Evolutionary conservation across 169 alveolate genomes (phyloP), one percentile per base, ranked within the genome.

Genomic region (Blepharisma undulans): DNA sequence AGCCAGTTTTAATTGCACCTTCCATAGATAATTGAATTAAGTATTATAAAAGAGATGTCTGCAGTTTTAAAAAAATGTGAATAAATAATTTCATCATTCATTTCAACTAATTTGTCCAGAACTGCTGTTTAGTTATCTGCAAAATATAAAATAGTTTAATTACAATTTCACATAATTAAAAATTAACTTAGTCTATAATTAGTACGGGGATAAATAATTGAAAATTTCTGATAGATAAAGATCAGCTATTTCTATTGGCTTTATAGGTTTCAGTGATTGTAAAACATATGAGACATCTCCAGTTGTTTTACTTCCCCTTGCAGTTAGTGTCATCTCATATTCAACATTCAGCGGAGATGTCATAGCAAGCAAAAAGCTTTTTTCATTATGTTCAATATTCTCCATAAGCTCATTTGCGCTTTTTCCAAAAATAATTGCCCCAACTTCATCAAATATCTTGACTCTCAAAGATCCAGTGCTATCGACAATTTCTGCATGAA

Each of bases 1-100:
- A 84, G 81, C 89, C 89, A n/a, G 74, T n/a, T 84, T 84, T 84
- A 32, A 84, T 79, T 74, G 29, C 33, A 25, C 80, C 80, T 74
- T 74, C 80, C 80, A 74, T 74, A 48, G 66, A 48, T 48, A 48
- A 48, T 48, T 48, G 66, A 48, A 48, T 48, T 48, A 48, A 48
- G 10, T 48, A 10, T 2, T 48, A 48, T 48, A 48, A 48, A 48
- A 10, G 7, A 48, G 0, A 12, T 48, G 7, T 48, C 14, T 10
- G 66, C 14, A 48, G 66, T 48, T n/a, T n/a, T 48, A 48, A 48
- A 48, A 48, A 48, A 48, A 48, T 48, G 66, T 0, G 66, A 48
- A 48, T 48, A 10, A 48, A 48, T 48, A 2, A 48, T 48, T 3
- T 48, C 12, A 10, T 48, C 66, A 48, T 48, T 0, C 0, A 48